Conservation (phyloP, 2,329 filamentous ascomycete genomes). For the Ophiostoma sp. region DNA sequence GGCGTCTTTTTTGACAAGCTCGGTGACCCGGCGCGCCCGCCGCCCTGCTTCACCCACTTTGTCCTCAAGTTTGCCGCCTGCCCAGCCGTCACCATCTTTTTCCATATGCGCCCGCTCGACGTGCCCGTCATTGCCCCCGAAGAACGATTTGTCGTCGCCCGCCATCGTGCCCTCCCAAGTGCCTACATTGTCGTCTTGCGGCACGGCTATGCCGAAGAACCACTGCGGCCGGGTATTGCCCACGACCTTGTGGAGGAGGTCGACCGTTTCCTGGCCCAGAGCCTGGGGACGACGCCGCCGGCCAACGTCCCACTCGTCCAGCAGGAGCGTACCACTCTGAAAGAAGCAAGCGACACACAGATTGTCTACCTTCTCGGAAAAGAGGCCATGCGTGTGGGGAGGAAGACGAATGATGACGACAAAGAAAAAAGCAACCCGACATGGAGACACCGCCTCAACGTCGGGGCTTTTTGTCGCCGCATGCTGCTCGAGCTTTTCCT, state of each 20-base stretch:
- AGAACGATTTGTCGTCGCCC: conserved; percentile 51
- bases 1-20: conserved; percentile 80
- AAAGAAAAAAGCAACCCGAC: neutral
- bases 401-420: conserved; percentile 19
- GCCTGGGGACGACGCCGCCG: conserved; percentile 26
- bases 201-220: conserved; percentile 72
- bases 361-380: conserved; percentile 62
- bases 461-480: conserved; percentile 43
- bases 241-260: conserved; percentile 59
- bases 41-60: conserved; percentile 71
- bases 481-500: conserved; percentile 57
- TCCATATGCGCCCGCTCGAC: conserved; percentile 67
- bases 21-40: conserved; percentile 57
- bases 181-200: conserved; percentile 69
- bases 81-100: conserved; percentile 70
- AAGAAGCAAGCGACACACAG: conserved; percentile 48
- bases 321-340: conserved; percentile 46
- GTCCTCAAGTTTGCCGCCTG: conserved; percentile 67
- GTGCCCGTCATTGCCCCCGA: conserved; percentile 54
- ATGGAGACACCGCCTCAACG: neutral
- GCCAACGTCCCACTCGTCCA: neutral
- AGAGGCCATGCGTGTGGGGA: conserved; percentile 56
- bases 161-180: conserved; percentile 49
- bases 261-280: conserved; percentile 45
- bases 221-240: conserved; percentile 64